Base-by-base conservation (phyloP, 2,329 filamentous ascomycete species). In the Cadophora luteo-olivacea region DNA sequence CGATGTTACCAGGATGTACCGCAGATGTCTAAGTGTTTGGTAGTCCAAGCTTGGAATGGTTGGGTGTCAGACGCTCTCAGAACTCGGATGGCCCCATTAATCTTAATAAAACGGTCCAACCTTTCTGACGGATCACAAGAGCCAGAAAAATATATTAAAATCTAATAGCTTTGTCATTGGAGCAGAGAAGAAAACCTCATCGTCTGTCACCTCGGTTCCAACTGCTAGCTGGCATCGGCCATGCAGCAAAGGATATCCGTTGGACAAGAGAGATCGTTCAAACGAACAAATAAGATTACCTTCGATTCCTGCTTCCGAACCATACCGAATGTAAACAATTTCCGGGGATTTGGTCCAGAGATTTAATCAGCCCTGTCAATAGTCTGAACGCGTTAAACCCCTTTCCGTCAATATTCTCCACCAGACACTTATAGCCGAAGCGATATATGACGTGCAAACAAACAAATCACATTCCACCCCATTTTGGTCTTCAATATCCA, bases 1-100 rank as follows among this genome's bases (percentile, higher is more conserved):
- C 22, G n/a, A 41, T 55, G 58, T 57, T 58, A 60, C 51, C 45
- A 45, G 64, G 48, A 25, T 62, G 54, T 64, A 29, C 52, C 52
- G 57, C 65, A 57, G 67, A 63, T 62, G 58, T 65, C 57, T 65
- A 57, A 25, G 60, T 49, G 60, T 51, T 61, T 32, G 41, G 60
- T 7, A 41, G 60, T 51, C 60, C 41, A 33, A 62, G 60, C 60
- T 51, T 11, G 45, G 22, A 41, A 48, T 51, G 60, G 29, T 62
- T 45, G 57, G 57, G 36, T 22, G 16, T 32, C 16, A 55, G 51
- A 32, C 9, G 41, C 58, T 32, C 41, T 61, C 24, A 22, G 24
- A 32, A 22, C 25, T 62, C 60, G 41, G 60, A 16, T 62, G n/a
- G 41, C 22, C 41, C 60, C 41, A 24, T 29, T 48, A 62, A 62